Base-by-base conservation (phyloP, 345 rosid genomes). In the Capsella bursapastoris region DNA sequence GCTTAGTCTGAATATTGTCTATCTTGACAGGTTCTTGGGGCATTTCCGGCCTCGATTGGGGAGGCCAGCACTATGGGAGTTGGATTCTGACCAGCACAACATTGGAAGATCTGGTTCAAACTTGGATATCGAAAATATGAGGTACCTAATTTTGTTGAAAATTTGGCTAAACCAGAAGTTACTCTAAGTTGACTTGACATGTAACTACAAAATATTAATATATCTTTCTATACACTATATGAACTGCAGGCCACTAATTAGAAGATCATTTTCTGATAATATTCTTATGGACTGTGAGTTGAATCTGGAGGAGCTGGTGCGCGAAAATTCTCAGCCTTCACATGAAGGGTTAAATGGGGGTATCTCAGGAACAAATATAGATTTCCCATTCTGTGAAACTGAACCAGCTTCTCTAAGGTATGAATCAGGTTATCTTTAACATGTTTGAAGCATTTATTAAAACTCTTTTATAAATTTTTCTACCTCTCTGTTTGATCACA, bases 261-360 rank as follows among this genome's bases (percentile, higher is more conserved):
- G 70, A 50, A 78, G 81, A 72, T 78, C 81, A 27, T 72, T 72
- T 9, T 78, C 81, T 0, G 77, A 78, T 52, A 78, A 72, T 58
- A 49, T 72, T 11, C 62, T 78, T 15, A 15, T 41, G 64, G 72
- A 52, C 3, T 43, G 28, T 34, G 81, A 72, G 13, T 53, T 78
- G 64, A 52, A 72, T 66, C 49, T 66, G 64, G 81, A 66, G 77
- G 81, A 78, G 62, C 53, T 37, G 35, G 63, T 1, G 18, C 44
- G 22, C 6, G 73, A 60, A 51, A 35, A 47, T 64, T 49, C 68
- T 65, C 72, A 66, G 68, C 64, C 68, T 59, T 51, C 81, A 12
- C 58, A 40, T 52, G 81, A 78, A 71, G 63, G 38, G 53, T 44
- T 78, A 57, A 57, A 78, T 43, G 68, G 67, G 50, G 77, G 60